Percentiles rank a stretch among this genome's conserved stretches.
phyloP scores from a whole-genome alignment of 306 rosid genomes.

The Corylus heterophylla region DNA sequence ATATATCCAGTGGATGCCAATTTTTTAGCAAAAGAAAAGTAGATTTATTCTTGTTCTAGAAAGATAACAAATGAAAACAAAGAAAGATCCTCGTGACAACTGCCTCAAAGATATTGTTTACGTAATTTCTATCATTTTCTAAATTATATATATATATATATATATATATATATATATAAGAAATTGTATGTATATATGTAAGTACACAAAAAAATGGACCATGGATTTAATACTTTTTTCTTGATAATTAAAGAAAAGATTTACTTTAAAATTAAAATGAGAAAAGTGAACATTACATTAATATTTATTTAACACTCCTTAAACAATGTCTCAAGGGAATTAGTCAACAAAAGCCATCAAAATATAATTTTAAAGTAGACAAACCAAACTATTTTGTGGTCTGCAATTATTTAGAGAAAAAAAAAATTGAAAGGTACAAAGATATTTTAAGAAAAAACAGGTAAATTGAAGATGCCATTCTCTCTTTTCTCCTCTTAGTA shows the following conservation, averaged over 20 bases:
- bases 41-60: not conserved
- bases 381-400: not conserved
- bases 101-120: too few relatives aligned
- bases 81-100: too few relatives aligned
- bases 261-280: too few relatives aligned
- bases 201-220: too few relatives aligned
- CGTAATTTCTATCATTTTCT: too few relatives aligned
- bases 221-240: too few relatives aligned
- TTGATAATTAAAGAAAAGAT: too few relatives aligned
- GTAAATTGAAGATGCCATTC: not conserved
- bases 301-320: not conserved
- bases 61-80: not conserved
- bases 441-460: not conserved
- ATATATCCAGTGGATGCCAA: not conserved
- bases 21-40: not conserved
- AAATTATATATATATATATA: too few relatives aligned
- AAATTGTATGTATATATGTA: too few relatives aligned
- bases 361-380: not conserved
- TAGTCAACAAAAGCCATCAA: not conserved
- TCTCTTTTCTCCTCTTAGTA: not conserved
- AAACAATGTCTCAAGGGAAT: not conserved
- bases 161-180: too few relatives aligned
- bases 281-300: too few relatives aligned
- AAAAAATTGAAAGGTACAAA: not conserved
- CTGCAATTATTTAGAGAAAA: not conserved